Conservation (phyloP, 306 rosid species). For the Vigna trinervia region DNA sequence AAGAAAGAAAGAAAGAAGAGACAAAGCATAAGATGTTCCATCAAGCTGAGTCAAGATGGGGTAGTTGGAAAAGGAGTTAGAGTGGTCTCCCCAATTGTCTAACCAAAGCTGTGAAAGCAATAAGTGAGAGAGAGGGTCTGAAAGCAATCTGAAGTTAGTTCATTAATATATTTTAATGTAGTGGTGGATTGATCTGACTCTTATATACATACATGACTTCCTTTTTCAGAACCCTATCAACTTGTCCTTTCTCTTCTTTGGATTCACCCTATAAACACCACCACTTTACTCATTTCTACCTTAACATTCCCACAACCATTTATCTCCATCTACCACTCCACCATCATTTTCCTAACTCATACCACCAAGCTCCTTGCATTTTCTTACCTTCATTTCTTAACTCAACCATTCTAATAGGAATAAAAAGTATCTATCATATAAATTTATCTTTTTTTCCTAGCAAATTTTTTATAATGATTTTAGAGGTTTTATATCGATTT, state of each 20-base stretch:
- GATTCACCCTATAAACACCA: not conserved
- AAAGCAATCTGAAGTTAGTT: not conserved
- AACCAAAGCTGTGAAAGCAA: constrained; percentile 19
- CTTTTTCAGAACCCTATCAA: constrained; percentile 31
- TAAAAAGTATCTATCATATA: too few relatives aligned
- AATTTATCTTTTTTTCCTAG: too few relatives aligned
- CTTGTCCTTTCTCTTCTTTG: constrained; percentile 17
- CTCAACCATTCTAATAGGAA: too few relatives aligned
- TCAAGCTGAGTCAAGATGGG: constrained; percentile 55
- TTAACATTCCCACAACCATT: too few relatives aligned
- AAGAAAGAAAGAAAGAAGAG: constrained; percentile 3
- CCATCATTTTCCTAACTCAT: too few relatives aligned
- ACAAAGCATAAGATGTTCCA: constrained; percentile 49
- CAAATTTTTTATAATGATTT: too few relatives aligned
- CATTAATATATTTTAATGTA: not conserved
- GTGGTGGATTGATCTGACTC: constrained; percentile 38
- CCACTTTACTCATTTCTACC: not conserved
- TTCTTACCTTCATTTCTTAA: too few relatives aligned
- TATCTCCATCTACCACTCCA: too few relatives aligned
- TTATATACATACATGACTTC: not conserved
- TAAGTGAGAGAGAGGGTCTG: not conserved
- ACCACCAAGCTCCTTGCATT: too few relatives aligned
- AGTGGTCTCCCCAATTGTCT: constrained; percentile 12
- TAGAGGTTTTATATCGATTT: too few relatives aligned
- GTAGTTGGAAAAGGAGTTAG: constrained; percentile 26